These are phyloP conservation scores for Verticillium nubilum DNA, from an alignment of 2,329 filamentous ascomycete species.

Conservation along the genomic window DNA sequence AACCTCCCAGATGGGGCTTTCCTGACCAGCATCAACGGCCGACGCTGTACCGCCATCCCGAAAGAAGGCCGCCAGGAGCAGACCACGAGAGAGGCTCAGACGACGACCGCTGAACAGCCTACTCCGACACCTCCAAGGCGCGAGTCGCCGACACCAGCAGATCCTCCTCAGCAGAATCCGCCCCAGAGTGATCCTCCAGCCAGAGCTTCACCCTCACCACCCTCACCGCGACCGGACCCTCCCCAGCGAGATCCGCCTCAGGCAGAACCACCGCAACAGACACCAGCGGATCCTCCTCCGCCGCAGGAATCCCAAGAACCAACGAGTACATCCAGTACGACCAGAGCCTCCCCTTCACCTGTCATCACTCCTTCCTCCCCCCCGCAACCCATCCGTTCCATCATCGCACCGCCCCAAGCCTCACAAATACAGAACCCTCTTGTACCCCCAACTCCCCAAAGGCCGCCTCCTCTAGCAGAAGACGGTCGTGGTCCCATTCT, in stretches of 20 bases:
- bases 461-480: not conserved
- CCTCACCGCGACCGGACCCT: not conserved
- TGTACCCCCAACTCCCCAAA: not conserved
- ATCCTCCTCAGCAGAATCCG: not conserved
- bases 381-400: not conserved
- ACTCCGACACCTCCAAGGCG: not conserved
- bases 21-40: slow-evolving; percentile 43
- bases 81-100: slow-evolving; percentile 5
- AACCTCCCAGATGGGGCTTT: slow-evolving; percentile 40
- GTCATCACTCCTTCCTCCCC: not conserved
- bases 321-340: slow-evolving; percentile 1
- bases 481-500: not conserved
- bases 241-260: slow-evolving; percentile 1
- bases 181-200: not conserved
- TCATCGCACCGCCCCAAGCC: not conserved
- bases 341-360: slow-evolving; percentile 3
- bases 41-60: slow-evolving; percentile 49
- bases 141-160: not conserved
- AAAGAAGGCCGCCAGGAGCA: slow-evolving; percentile 16
- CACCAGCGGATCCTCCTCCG: not conserved
- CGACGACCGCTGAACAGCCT: not conserved
- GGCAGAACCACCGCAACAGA: slow-evolving; percentile 1
- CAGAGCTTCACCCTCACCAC: not conserved
- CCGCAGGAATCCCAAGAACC: not conserved
- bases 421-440: slow-evolving; percentile 1